Evolutionary conservation across 352 stramenopile species (phyloP), one percentile per base, ranked within the genome.

Genomic region (Phytophthora agathidicida): DNA sequence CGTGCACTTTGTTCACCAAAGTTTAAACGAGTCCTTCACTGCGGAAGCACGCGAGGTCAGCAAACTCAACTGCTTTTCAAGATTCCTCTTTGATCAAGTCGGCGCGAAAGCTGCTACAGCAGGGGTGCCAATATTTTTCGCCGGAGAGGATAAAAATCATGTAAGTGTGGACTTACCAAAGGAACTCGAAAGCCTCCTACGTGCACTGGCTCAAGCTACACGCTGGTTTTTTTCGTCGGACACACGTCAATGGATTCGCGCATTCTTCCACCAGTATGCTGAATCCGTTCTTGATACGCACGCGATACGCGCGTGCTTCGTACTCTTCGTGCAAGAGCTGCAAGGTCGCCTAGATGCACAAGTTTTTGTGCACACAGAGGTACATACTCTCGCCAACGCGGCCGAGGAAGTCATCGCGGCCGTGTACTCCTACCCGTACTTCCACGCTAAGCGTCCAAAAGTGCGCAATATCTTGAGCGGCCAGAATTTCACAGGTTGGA

Each of bases 331-430:
- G 6, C 53, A 28, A 5, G 61, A 84, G 31, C 30, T 81, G 4
- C 71, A 91, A 27, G 62, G 71, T 27, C 72, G 54, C 11, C 43
- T 91, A 36, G 68, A 86, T 50, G 50, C 64, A 24, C 35, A 82
- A 49, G 76, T 91, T 22, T 71, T 91, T 30, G 60, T 48, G 1
- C 27, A 43, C 30, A 85, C 76, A 9, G 28, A 59, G 5, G 49
- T 91, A 7, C 36, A 48, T 10, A 81, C 36, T 19, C 48, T 89
- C 14, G 50, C 59, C 9, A 77, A 82, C n/a, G 66, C 75, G 16
- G 75, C 81, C 1, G 81, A 89, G 33, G 72, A 91, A 37, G 77
- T 89, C 23, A 86, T 88, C 43, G 73, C 75, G 6, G 75, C 67
- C 0, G 76, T 91, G 10, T 91, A 91, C 51, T 84, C 73, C 17